Conservation (phyloP, 352 stramenopile species). For the Pelagophyceae sp. region DNA sequence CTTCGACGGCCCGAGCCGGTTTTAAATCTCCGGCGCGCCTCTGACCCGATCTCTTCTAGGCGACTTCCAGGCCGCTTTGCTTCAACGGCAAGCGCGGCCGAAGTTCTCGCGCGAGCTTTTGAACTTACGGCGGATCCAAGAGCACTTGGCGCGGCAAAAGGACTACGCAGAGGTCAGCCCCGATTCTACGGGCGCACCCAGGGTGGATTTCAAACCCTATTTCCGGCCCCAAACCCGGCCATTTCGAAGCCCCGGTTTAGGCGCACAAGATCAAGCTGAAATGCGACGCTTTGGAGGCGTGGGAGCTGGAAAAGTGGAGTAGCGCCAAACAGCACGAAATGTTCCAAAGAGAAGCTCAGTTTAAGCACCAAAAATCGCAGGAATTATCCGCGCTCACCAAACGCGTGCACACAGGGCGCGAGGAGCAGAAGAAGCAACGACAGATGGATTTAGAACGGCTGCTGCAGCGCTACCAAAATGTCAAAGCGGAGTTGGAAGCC, state of each 20-base stretch:
- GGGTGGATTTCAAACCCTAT: no score
- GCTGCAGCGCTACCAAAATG: slow-evolving; percentile 85
- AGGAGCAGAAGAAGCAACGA: slow-evolving; percentile 87
- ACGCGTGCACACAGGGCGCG: slow-evolving; percentile 78
- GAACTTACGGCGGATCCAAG: slow-evolving; percentile 81
- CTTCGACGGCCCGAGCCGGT: no score
- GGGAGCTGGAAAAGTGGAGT: slow-evolving; percentile 86
- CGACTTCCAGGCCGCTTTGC: slow-evolving; percentile 79
- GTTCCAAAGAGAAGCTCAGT: slow-evolving; percentile 82
- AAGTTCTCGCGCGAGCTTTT: slow-evolving; percentile 89
- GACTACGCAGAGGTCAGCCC: slow-evolving; percentile 85
- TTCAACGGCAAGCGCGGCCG: slow-evolving; percentile 69
- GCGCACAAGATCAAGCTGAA: slow-evolving; percentile 93
- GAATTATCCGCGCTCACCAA: slow-evolving; percentile 84
- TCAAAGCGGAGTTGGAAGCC: slow-evolving; percentile 83
- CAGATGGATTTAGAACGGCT: slow-evolving; percentile 81
- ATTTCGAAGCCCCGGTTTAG: no score
- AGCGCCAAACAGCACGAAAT: slow-evolving; percentile 86
- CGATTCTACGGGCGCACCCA: no score
- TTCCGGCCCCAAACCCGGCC: no score
- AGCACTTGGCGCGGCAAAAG: slow-evolving; percentile 74
- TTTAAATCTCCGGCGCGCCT: no score
- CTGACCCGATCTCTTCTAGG: no score
- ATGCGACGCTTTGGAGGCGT: slow-evolving; percentile 80
- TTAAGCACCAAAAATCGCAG: slow-evolving; percentile 81